A percentile compares a stretch with the other conserved stretches of the same genome.
These are phyloP conservation scores for Spongiforma sp. DNA, from an alignment of 1,284 basidiomycete genomes.

Conservation along the genomic window DNA sequence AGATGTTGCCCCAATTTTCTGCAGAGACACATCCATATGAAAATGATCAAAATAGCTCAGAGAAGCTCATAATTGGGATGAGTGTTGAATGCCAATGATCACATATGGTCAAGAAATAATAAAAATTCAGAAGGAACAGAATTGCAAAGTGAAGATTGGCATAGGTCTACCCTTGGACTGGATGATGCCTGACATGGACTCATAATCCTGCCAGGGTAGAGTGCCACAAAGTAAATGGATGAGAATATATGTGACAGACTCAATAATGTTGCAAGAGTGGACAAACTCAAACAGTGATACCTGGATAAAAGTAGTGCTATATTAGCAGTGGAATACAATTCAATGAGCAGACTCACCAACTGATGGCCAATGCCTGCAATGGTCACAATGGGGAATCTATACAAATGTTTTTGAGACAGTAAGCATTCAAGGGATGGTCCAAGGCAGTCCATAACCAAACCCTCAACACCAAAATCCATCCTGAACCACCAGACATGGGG, in stretches of 20 bases:
- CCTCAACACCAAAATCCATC: neutral
- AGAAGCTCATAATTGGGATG: neutral
- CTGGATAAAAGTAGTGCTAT: neutral
- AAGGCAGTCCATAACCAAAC: neutral
- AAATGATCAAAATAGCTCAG: neutral
- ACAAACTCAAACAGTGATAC: neutral
- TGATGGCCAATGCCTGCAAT: neutral
- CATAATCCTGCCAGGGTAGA: no score
- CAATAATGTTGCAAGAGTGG: neutral
- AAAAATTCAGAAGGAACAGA: neutral
- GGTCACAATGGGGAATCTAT: neutral
- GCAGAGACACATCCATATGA: neutral
- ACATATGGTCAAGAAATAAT: neutral
- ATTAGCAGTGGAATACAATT: neutral
- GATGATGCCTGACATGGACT: neutral
- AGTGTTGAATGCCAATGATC: neutral
- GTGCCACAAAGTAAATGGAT: neutral
- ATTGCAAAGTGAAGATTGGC: neutral
- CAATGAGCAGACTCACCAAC: neutral
- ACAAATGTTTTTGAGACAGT: neutral
- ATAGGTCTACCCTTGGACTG: neutral
- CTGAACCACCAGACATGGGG: neutral
- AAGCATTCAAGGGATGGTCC: neutral
- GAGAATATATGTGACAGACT: neutral
- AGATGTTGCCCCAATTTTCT: neutral